Evolutionary conservation across 1,284 basidiomycete genomes (phyloP), one percentile per base, ranked within the genome.

Genomic region (Ganoderma multipileum): DNA sequence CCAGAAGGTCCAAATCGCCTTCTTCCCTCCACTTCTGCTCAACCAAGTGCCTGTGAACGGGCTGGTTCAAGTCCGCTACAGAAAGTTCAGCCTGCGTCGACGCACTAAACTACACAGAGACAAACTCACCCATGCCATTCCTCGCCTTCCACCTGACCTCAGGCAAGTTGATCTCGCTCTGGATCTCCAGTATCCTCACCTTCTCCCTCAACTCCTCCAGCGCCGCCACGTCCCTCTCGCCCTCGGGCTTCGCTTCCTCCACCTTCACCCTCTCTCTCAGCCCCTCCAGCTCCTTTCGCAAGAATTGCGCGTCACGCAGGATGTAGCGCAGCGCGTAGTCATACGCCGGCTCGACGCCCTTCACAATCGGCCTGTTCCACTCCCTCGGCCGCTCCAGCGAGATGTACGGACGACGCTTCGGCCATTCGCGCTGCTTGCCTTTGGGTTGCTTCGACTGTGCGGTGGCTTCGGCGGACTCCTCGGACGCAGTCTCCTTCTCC

Each of bases 21-120:
- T 94, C 88, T 67, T 90, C 89, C 63, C 93, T 86, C 97, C 97
- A 99, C 68, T 86, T 84, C 73, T 94, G 88, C 81, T 98, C 95
- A 3, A 93, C 83, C 28, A 99, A 82, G 78, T 94, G 89, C 26
- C 95, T 87, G 78, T 96, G 92, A 1, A 94, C 89, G 0, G 89
- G 85, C 70, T 87, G 84, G 33, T 76, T 82, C 86, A 92, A 85
- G 79, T 93, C 87, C 73, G 83, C 91, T 92, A 71, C 18, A 67
- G 38, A 44, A 38, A 12, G 9, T 50, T 50, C 23, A 50, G 47
- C 23, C n/a, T 23, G 39, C 38, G 18, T 18, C 55, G 18, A 58
- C 59, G 1, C 20, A 7, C 0, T 18, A 57, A 50, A 23, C 42
- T 30, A 2, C 23, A 41, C 9, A 7, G 8, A 7, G 11, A n/a